These are phyloP conservation scores for Nymphaea colorata DNA, from an alignment of 164 flowering plant genomes.

Conservation along the genomic window DNA sequence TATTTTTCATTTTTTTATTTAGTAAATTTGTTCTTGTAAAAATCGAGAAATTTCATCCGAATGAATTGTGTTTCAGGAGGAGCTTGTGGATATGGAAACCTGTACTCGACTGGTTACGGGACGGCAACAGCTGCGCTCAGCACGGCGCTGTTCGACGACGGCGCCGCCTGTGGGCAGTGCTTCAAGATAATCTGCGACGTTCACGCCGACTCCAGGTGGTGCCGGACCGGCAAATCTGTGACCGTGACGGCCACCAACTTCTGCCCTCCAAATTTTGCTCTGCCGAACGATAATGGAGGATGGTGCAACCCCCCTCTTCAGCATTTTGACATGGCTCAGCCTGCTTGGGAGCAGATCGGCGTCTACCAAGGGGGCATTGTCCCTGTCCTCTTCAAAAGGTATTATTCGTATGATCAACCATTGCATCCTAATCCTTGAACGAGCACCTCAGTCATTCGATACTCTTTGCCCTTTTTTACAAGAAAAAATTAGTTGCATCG, in stretches of 20 bases:
- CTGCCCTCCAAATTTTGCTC: slow-evolving; percentile 79
- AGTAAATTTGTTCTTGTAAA: too few relatives aligned
- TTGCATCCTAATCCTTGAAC: too few relatives aligned
- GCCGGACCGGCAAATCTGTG: slow-evolving; percentile 46
- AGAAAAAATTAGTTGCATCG: too few relatives aligned
- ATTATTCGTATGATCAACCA: too few relatives aligned
- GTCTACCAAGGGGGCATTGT: slow-evolving; percentile 80
- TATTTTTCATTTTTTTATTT: too few relatives aligned
- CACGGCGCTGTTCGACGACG: slow-evolving; percentile 72
- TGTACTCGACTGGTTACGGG: slow-evolving; percentile 39
- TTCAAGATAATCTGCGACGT: slow-evolving; percentile 56
- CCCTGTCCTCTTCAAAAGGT: slow-evolving; percentile 71
- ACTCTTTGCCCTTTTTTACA: too few relatives aligned
- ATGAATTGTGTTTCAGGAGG: slow-evolving; percentile 29
- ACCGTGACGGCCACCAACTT: slow-evolving; percentile 86
- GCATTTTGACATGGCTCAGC: slow-evolving; percentile 95
- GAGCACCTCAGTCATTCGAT: too few relatives aligned
- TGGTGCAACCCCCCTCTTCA: slow-evolving; percentile 92
- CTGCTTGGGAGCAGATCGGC: slow-evolving; percentile 77
- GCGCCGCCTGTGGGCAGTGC: slow-evolving; percentile 85
- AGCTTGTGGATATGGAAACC: slow-evolving; percentile 63
- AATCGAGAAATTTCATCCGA: too few relatives aligned
- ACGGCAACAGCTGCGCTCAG: slow-evolving; percentile 53
- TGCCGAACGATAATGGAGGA: slow-evolving; percentile 63
- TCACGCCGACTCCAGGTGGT: slow-evolving; percentile 44